Evolutionary conservation across 169 alveolate genomes (phyloP).

Genomic region (Besnoitia besnoiti): DNA sequence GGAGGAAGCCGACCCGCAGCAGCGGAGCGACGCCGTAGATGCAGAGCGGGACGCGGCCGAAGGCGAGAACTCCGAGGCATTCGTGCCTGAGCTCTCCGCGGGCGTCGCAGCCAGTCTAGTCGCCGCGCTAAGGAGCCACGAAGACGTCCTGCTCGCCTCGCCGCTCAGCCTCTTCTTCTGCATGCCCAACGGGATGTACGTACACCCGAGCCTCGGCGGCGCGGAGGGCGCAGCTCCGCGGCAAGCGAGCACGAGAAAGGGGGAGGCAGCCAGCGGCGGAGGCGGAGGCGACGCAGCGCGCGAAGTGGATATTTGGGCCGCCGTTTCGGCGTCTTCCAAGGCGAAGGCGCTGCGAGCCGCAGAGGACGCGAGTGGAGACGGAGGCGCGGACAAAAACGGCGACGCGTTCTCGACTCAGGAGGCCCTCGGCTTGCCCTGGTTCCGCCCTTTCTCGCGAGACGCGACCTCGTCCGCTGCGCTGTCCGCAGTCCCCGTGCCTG

Average conservation of each 20-base stretch:
- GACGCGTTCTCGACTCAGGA: neutral
- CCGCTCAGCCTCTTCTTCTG: slow-evolving; percentile 18
- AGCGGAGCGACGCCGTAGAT: neutral
- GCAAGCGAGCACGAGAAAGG: neutral
- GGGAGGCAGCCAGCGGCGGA: neutral
- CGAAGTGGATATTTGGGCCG: neutral
- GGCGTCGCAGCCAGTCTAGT: neutral
- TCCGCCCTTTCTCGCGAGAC: neutral
- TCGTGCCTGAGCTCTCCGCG: neutral
- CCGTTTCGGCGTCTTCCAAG: neutral
- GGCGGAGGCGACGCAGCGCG: neutral
- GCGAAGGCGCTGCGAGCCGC: neutral
- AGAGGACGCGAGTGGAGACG: neutral
- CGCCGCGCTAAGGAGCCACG: neutral
- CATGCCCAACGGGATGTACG: slow-evolving; percentile 14
- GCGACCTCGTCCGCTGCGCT: neutral
- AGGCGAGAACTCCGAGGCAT: neutral
- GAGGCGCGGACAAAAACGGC: neutral
- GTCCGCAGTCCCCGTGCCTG: neutral
- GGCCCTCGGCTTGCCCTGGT: neutral
- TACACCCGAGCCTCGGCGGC: neutral
- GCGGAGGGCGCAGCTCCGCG: neutral
- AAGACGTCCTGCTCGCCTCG: neutral
- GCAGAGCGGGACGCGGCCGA: neutral
- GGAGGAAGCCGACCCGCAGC: neutral